Evolutionary conservation across 768 basidiomycete genomes (phyloP), one percentile per base, ranked within the genome.

Genomic region (Rhizopogon roseolus): DNA sequence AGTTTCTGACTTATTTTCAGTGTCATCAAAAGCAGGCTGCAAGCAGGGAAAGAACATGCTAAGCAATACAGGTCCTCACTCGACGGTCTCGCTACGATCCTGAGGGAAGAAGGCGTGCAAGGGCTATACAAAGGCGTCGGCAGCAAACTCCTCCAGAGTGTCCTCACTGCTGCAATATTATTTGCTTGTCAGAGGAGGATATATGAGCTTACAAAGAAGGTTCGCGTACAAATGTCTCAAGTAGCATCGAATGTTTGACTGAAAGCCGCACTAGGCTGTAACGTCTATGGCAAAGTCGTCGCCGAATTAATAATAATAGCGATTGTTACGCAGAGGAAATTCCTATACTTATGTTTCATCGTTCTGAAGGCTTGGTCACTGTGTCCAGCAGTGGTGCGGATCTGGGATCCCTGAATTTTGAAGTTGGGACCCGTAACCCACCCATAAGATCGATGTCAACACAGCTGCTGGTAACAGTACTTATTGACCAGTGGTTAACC

Each of bases 131-230:
- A 82, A 59, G 95, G 95, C 6, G 80, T 95, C 27, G 78, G 79
- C 13, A 90, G 86, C 63, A 99, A 99, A 73, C 82, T 99, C 19
- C 54, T 90, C 5, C 96, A 98, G 70, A 93, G 89, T 58, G 91
- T 97, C 1, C 76, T 98, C 48, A 96, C 93, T 7, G 94, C 94
- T 14, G 93, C 93, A 6, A 92, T 98, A 60, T 77, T 98, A 59
- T 98, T 98, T 65, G 89, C 86, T 13, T 83, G 89, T 6, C 96
- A 98, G 69, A 80, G 86, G 62, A 79, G 93, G 58, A 82, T 90
- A 52, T 91, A 85, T 54, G 86, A 90, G 60, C 56, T 85, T n/a
- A 84, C 81, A 11, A 89, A 83, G 63, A 65, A 72, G 72, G 76
- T 76, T 40, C 13, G 62, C 54, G 19, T 48, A 5, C 5, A 16